Percentiles rank a stretch among this genome's conserved stretches.
Evolutionary conservation across 1,284 basidiomycete genomes (phyloP).

Genomic region (Malassezia sp.): DNA sequence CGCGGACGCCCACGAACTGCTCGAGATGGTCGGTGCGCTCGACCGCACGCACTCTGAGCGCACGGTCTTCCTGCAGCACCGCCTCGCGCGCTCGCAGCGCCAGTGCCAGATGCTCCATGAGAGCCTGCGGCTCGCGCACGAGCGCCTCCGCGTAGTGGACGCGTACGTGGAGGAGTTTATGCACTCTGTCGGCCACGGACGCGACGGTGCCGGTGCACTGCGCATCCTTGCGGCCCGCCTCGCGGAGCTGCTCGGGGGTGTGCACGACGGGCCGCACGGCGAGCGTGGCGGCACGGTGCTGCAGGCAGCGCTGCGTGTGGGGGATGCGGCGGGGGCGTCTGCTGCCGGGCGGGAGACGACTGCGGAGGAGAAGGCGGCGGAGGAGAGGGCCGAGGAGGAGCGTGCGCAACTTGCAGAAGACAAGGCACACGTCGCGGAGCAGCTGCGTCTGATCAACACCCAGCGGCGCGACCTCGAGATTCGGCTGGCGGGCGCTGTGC

Average conservation of each 20-base stretch:
- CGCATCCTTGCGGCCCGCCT: too few species aligned
- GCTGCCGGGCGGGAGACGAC: too few species aligned
- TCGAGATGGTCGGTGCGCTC: constrained; percentile 13
- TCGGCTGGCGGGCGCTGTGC: neutral
- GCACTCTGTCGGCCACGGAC: neutral
- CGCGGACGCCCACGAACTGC: constrained; percentile 11
- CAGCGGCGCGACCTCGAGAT: constrained; percentile 16
- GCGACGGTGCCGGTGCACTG: neutral
- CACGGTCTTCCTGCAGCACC: constrained; percentile 16
- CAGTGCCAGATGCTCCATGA: constrained; percentile 6
- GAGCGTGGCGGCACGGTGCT: too few species aligned
- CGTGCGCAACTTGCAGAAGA: neutral
- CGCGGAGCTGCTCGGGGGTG: too few species aligned
- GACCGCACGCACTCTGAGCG: constrained; percentile 16
- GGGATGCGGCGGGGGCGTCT: too few species aligned
- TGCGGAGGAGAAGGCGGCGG: too few species aligned
- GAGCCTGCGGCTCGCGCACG: constrained; percentile 5
- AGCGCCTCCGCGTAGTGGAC: constrained; percentile 2
- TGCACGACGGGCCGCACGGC: too few species aligned
- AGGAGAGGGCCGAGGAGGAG: too few species aligned
- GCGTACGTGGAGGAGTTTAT: constrained; percentile 5
- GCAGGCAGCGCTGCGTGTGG: too few species aligned
- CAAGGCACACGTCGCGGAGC: constrained; percentile 7
- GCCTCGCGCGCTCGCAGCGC: constrained; percentile 15
- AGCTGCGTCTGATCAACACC: constrained; percentile 2